These are phyloP conservation scores for Wickerhamiella occidentalis DNA, from an alignment of 805 yeast species.

Conservation along the genomic window DNA sequence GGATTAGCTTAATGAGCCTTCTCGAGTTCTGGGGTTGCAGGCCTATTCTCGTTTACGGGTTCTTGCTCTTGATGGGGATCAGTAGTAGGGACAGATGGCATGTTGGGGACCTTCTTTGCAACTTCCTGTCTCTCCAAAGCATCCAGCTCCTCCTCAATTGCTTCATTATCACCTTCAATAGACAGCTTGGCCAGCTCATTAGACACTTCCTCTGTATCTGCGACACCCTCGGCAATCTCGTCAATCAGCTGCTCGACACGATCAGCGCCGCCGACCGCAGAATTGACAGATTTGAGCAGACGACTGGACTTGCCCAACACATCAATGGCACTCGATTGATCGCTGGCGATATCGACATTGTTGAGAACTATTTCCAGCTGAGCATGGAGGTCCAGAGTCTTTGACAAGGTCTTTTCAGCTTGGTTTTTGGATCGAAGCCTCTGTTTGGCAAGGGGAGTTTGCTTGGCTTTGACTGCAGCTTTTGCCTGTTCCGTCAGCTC, in stretches of 20 bases:
- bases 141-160: slow-evolving; percentile 32
- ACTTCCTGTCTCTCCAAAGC: slow-evolving; percentile 22
- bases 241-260: slow-evolving; percentile 33
- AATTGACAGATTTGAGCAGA: slow-evolving; percentile 31
- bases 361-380: slow-evolving; percentile 32
- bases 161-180: slow-evolving; percentile 25
- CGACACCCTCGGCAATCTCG: slow-evolving; percentile 31
- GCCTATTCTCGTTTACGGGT: background rate
- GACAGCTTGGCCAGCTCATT: slow-evolving; percentile 26
- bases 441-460: slow-evolving; percentile 11
- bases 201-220: slow-evolving; percentile 32
- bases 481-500: slow-evolving; percentile 15
- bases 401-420: slow-evolving; percentile 19
- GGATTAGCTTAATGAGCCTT: too few relatives aligned
- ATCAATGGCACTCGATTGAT: slow-evolving; percentile 31
- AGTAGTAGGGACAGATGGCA: background rate
- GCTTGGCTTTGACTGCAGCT: slow-evolving; percentile 13
- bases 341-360: slow-evolving; percentile 35
- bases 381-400: slow-evolving; percentile 27
- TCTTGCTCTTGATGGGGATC: background rate
- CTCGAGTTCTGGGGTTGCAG: too few relatives aligned
- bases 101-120: background rate
- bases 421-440: slow-evolving; percentile 20
- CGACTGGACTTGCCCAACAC: slow-evolving; percentile 31
- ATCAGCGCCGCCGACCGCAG: slow-evolving; percentile 35